These are phyloP conservation scores for Leptographium lundbergii DNA, from an alignment of 2,329 filamentous ascomycete species.

Conservation along the genomic window DNA sequence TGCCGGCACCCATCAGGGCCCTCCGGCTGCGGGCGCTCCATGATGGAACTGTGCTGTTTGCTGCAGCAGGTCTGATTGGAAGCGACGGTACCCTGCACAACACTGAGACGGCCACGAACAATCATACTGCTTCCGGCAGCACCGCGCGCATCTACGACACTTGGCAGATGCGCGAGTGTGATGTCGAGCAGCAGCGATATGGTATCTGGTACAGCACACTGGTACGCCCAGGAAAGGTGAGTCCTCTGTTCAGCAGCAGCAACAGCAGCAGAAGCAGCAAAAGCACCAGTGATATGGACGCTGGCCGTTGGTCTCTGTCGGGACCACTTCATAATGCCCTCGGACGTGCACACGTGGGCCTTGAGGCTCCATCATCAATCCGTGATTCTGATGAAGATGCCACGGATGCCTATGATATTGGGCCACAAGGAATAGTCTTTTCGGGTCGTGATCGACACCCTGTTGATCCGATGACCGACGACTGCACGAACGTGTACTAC, in stretches of 20 bases:
- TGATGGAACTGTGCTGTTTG: conserved; percentile 23
- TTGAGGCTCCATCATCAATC: conserved; percentile 18
- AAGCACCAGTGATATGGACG: conserved; percentile 5
- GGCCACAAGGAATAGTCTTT: conserved; percentile 22
- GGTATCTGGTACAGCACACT: conserved; percentile 27
- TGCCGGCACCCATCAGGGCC: conserved; percentile 20
- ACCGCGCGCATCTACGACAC: conserved; percentile 22
- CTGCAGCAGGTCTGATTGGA: conserved; percentile 21
- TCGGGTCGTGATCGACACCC: conserved; percentile 14
- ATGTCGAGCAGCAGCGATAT: conserved; percentile 19
- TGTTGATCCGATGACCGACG: conserved; percentile 7
- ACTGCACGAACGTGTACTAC: conserved; percentile 19
- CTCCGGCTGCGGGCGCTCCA: conserved; percentile 22
- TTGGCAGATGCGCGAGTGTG: conserved; percentile 21
- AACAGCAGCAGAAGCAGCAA: not conserved
- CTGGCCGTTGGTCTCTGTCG: conserved; percentile 18
- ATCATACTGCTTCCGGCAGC: conserved; percentile 10
- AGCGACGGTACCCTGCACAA: conserved; percentile 21
- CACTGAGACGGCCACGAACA: not conserved
- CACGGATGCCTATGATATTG: conserved; percentile 20
- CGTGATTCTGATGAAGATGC: conserved; percentile 14
- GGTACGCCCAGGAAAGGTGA: conserved; percentile 2
- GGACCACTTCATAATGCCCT: conserved; percentile 22
- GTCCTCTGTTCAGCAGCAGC: not conserved
- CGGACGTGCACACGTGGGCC: conserved; percentile 10